Evolutionary conservation across 768 basidiomycete genomes (phyloP), one percentile per base, ranked within the genome.

Genomic region (Pleurotus djamor): DNA sequence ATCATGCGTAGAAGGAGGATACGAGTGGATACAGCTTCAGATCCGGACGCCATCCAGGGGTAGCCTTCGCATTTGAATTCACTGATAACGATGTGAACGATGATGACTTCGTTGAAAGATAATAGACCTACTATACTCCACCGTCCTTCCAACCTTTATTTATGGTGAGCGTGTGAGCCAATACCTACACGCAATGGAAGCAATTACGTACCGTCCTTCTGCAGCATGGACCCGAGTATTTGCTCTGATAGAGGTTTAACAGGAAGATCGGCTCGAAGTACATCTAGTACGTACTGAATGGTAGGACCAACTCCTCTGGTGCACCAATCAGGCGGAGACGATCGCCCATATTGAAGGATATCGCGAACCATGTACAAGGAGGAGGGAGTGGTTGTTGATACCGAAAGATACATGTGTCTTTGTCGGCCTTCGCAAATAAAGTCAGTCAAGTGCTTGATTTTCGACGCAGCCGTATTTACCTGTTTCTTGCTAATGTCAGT

Each of bases 401-500:
- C 14, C 56, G 56, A 28, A 57, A 57, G 7, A 57, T 3, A 32
- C 43, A 57, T 8, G 44, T 17, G 16, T 57, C 56, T 47, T 57
- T 57, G 43, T 57, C 56, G 21, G 21, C 21, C 21, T 28, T 28
- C 3, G 21, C 21, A 28, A 28, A 28, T 28, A 28, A 28, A 28
- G 21, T 28, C 21, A 3, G 21, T 28, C 3, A 28, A 3, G 3
- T 28, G 21, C 21, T 28, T 28, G 2, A 28, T 28, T 28, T 28
- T 28, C 21, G 3, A 28, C 21, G 21, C 21, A 3, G 21, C 21
- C 21, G 21, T 28, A 3, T 28, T 28, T 28, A 55, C 52, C 52
- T n/a, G n/a, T 10, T 58, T 58, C 57, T 58, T 58, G 45, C 57
- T 58, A 4, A 58, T 33, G 43, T 58, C 57, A 12, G 48, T 48